Percentiles rank a stretch among this genome's conserved stretches.
phyloP scores from a whole-genome alignment of 257 asterid genomes.

The Ophiorrhiza pumila region DNA sequence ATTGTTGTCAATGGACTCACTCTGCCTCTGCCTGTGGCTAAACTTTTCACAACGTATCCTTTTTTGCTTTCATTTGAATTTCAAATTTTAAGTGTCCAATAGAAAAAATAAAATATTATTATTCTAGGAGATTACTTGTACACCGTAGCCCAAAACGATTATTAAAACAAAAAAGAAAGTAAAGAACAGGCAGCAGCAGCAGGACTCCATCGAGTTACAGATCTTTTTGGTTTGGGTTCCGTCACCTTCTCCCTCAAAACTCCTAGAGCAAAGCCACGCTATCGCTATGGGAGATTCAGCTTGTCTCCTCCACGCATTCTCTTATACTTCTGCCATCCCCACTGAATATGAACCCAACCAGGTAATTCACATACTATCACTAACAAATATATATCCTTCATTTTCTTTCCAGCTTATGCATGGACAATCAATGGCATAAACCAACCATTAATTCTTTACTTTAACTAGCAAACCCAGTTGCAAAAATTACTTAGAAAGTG shows the following conservation, averaged over 20 bases:
- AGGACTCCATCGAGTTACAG: neutral
- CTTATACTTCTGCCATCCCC: conserved; percentile 67
- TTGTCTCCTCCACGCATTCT: conserved; percentile 72
- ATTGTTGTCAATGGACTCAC: no score
- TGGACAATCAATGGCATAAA: neutral
- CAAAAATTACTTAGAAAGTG: neutral
- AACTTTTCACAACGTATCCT: conserved; percentile 36
- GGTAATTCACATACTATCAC: conserved; percentile 30
- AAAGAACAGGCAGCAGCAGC: no score
- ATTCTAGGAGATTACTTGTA: conserved; percentile 9
- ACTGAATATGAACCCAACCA: conserved; percentile 59
- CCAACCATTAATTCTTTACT: neutral
- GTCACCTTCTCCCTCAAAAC: conserved; percentile 15
- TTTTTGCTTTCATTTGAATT: conserved; percentile 59
- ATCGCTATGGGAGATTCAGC: conserved; percentile 71
- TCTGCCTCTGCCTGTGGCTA: conserved; percentile 16
- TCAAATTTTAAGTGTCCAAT: conserved; percentile 42
- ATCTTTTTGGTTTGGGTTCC: conserved; percentile 16
- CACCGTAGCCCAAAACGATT: neutral
- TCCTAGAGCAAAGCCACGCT: conserved; percentile 14
- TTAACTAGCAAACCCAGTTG: no score
- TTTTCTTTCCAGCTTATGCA: neutral
- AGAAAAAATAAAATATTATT: conserved; percentile 8
- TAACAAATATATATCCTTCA: no score
- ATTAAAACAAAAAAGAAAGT: no score